Evolutionary conservation across 1,284 basidiomycete genomes (phyloP), one percentile per base, ranked within the genome.

Genomic region (Malassezia obtusa): DNA sequence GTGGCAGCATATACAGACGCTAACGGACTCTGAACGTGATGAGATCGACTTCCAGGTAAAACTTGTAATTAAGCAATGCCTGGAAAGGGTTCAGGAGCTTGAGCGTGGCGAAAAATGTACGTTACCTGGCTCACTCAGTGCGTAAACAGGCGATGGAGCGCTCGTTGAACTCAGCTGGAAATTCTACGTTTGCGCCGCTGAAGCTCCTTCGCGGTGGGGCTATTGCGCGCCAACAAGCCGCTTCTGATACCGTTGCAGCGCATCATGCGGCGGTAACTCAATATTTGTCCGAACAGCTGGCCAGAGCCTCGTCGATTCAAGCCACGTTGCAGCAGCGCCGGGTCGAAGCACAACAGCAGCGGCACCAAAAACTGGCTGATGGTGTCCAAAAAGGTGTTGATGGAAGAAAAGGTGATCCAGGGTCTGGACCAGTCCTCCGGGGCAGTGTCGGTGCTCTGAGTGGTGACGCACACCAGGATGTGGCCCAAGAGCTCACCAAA

Each of bases 31-130:
- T 58, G 87, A 92, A 73, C 78, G 89, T 48, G 88, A 91, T 75
- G 86, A 90, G 74, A 85, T 92, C 57, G 89, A 92, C 77, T 77
- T 89, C 59, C 87, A 90, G 71, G 84, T 87, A 25, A 83, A 85
- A 58, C 79, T 87, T 54, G 84, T 89, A 47, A 78, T 92, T 52
- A 82, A 82, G 48, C 82, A 83, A 51, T 89, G 86, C 73, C 82
- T 88, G 15, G 84, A 89, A 58, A 79, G 86, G 58, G 84, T 92
- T 21, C 84, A 83, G 68, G 83, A 85, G 75, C 83, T 92, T 79
- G 89, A 92, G 69, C 77, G 78, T 21, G 77, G 88, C 14, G 89
- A 92, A 76, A 85, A 85, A 73, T 80, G 88, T 90, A 75, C 67
- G 83, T 76, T 3, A n/a, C 14, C 3, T 6, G 17, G 10, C 32